Conservation (phyloP, 495 filamentous ascomycete genomes). For the Annulohypoxylon maeteangense region DNA sequence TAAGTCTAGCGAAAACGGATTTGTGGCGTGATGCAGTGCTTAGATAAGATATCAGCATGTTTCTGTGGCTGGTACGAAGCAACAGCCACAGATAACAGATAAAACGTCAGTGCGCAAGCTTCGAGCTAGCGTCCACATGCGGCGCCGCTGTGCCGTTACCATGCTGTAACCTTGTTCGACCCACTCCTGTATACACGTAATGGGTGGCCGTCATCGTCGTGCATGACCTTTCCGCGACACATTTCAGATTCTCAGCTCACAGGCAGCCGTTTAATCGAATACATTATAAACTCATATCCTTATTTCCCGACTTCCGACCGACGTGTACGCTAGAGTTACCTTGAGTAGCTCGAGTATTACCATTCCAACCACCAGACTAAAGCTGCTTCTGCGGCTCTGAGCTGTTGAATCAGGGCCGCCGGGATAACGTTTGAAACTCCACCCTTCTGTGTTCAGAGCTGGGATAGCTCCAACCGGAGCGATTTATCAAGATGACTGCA, state of each 20-base stretch:
- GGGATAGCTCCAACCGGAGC: conserved; percentile 17
- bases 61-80: not conserved
- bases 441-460: conserved; percentile 14
- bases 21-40: not conserved
- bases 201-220: conserved; percentile 19
- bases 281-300: conserved; percentile 17
- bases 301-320: not conserved
- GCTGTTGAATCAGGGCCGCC: conserved; percentile 36
- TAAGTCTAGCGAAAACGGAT: too few relatives aligned
- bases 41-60: not conserved
- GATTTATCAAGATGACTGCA: conserved; percentile 31
- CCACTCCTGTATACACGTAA: conserved; percentile 42
- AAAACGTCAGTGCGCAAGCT: not conserved
- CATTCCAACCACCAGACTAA: conserved; percentile 2
- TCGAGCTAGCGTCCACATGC: not conserved
- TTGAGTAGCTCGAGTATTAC: conserved; percentile 12
- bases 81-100: conserved; percentile 22
- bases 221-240: conserved; percentile 29
- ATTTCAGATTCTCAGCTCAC: conserved; percentile 25
- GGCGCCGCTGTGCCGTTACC: not conserved
- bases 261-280: conserved; percentile 9
- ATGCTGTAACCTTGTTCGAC: conserved; percentile 6
- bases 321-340: not conserved
- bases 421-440: conserved; percentile 20
- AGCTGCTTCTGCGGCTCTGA: conserved; percentile 42